These are phyloP conservation scores for Aspergillus sp. DNA, from an alignment of 2,329 filamentous ascomycete genomes.

Conservation along the genomic window DNA sequence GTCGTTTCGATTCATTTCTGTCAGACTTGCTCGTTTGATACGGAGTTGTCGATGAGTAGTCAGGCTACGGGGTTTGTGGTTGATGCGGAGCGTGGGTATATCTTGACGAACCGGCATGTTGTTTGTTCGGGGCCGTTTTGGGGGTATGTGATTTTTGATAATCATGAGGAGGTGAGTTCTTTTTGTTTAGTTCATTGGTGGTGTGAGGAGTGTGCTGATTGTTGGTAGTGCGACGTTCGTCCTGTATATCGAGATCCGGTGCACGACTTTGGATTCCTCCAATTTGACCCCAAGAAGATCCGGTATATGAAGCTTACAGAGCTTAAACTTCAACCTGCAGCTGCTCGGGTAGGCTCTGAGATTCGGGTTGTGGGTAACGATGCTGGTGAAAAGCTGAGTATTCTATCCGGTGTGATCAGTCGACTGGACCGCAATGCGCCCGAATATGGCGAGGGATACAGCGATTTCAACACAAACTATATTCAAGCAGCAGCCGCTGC, in stretches of 20 bases:
- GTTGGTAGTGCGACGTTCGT: constrained; percentile 73
- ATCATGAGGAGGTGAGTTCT: constrained; percentile 68
- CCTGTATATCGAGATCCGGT: constrained; percentile 97
- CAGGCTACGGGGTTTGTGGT: constrained; percentile 98
- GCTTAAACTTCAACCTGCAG: constrained; percentile 73
- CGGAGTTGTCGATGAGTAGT: constrained; percentile 85
- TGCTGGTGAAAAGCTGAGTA: constrained; percentile 96
- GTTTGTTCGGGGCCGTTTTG: constrained; percentile 94
- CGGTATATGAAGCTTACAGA: constrained; percentile 92
- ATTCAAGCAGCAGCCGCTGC: constrained; percentile 97
- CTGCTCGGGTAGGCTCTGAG: constrained; percentile 80
- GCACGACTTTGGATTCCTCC: constrained; percentile 94
- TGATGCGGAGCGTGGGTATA: constrained; percentile 85
- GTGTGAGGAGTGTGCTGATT: background rate
- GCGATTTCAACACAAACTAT: constrained; percentile 94
- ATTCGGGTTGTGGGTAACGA: constrained; percentile 98
- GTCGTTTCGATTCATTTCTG: constrained; percentile 99
- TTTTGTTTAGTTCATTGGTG: background rate
- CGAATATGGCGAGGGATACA: constrained; percentile 95
- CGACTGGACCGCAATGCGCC: constrained; percentile 92
- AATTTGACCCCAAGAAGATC: constrained; percentile 91
- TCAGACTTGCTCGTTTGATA: constrained; percentile 96
- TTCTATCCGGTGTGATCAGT: constrained; percentile 94
- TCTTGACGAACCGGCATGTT: constrained; percentile 84
- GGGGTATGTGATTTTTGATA: constrained; percentile 97